Evolutionary conservation across 768 basidiomycete species (phyloP).

Genomic region (Cantharellus cinnabarinus): DNA sequence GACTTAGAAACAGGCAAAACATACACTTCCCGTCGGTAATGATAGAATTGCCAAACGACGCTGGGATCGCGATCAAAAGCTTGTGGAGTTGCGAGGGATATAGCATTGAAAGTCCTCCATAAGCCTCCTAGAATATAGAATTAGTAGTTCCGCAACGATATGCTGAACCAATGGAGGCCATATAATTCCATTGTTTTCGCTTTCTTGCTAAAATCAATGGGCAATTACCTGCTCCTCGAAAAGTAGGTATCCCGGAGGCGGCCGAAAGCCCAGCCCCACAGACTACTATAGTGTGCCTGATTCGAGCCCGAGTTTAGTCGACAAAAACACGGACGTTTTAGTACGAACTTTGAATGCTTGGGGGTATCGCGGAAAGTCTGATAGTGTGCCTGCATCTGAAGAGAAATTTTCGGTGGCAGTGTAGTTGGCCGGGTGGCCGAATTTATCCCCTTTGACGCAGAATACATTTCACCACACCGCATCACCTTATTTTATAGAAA

Average conservation of each 20-base stretch:
- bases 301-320: no score
- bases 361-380: no score
- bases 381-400: no score
- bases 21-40: slow-evolving; percentile 30
- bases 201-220: not conserved
- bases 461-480: no score
- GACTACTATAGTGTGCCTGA: slow-evolving; percentile 22
- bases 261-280: slow-evolving; percentile 46
- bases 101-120: slow-evolving; percentile 32
- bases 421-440: no score
- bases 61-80: slow-evolving; percentile 30
- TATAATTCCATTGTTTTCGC: not conserved
- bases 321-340: no score
- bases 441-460: no score
- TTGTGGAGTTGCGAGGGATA: slow-evolving; percentile 31
- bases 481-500: no score
- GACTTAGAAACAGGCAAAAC: slow-evolving; percentile 1
- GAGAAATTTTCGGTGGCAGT: no score
- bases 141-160: no score
- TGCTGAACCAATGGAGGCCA: slow-evolving; percentile 4
- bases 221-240: slow-evolving; percentile 18
- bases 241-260: slow-evolving; percentile 33
- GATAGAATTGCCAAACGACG: slow-evolving; percentile 44
- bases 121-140: slow-evolving; percentile 19
- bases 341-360: no score